Percentiles rank a stretch among this genome's conserved stretches.
These are phyloP conservation scores for Periconia sp. DNA, from an alignment of 2,329 filamentous ascomycete species.

Conservation along the genomic window DNA sequence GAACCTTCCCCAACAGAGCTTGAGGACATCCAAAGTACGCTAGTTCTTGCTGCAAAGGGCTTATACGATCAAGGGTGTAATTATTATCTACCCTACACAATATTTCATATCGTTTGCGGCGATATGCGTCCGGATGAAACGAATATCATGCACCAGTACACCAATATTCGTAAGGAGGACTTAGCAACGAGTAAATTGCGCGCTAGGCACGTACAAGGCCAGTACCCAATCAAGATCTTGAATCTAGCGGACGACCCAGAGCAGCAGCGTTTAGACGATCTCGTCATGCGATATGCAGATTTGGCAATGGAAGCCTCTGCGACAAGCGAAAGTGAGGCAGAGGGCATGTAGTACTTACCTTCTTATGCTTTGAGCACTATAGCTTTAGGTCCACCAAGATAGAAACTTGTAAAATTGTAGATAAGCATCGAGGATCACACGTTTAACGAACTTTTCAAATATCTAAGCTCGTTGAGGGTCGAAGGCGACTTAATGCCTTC, in stretches of 20 bases:
- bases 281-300: background rate
- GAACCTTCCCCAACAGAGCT: background rate
- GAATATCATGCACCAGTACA: constrained; percentile 1
- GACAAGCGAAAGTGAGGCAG: background rate
- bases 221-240: constrained; percentile 3
- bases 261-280: background rate
- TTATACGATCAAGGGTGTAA: background rate
- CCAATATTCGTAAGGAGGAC: constrained; percentile 1
- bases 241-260: background rate
- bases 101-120: background rate
- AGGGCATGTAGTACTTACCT: background rate
- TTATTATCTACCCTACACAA: background rate
- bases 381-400: no score
- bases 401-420: no score
- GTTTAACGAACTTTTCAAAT: no score
- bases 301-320: background rate
- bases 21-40: background rate
- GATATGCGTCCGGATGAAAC: background rate
- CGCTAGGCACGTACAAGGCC: background rate
- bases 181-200: constrained; percentile 1
- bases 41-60: background rate
- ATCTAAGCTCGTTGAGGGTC: no score
- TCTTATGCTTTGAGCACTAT: background rate
- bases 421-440: no score
- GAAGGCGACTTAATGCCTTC: background rate